Evolutionary conservation across 2,329 filamentous ascomycete genomes (phyloP), one percentile per base, ranked within the genome.

Genomic region (Nannizziopsis arthrosporioides): DNA sequence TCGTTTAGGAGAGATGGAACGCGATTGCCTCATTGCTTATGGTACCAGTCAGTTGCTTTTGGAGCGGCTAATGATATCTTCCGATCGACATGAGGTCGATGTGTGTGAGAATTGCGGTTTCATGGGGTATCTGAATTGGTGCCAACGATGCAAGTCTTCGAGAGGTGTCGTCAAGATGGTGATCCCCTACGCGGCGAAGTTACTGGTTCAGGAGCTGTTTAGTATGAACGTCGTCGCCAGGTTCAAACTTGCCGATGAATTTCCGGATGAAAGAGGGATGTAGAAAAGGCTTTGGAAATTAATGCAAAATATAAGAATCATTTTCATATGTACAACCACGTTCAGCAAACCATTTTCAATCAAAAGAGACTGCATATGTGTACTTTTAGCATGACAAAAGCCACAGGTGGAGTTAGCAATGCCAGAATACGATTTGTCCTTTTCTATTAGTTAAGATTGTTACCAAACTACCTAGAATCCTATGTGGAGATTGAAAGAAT

Each of bases 191-290:
- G 92, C 92, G 14, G 92, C 92, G 0, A 96, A 98, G 75, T 70
- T 98, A 62, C 71, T 98, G 48, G 86, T 96, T 42, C 92, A 98
- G 71, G 92, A 98, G 70, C 68, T 98, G 60, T 82, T 94, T 61
- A 94, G 87, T 65, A 98, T 98, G 92, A 98, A 98, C 65, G 87
- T 98, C n/a, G 85, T 89, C 53, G 90, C 94, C 51, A 76, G 85
- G 50, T 72, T 98, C 68, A 85, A 90, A 71, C 69, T 98, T 55
- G 87, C 87, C 59, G 92, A 98, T 63, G 87, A 96, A 68, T 98
- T 98, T 65, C 88, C 88, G 4, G 65, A 68, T 49, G 60, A 57
- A 35, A 65, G 62, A 54, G 66, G 65, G 22, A 58, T 59, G 44
- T 68, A 58, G 47, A 10, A 34, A 17, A 31, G 22, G 7, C 18